These are phyloP conservation scores for Calonectria multiphialidica DNA, from an alignment of 2,329 filamentous ascomycete genomes.

Conservation along the genomic window DNA sequence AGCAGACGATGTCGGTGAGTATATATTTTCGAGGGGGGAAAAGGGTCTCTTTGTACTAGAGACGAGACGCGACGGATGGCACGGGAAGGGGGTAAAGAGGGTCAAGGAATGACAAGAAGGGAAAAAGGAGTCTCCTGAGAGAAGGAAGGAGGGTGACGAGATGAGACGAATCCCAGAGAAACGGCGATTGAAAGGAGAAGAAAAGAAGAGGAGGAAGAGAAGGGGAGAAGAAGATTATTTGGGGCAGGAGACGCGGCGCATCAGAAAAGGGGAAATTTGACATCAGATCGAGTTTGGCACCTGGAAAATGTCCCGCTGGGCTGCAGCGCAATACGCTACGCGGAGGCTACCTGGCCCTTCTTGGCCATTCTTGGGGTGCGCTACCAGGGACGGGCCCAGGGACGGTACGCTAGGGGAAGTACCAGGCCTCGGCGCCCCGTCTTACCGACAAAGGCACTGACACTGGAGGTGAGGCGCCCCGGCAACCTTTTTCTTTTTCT, in stretches of 20 bases:
- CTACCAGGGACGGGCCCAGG: slow-evolving; percentile 20
- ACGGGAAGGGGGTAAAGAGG: slow-evolving; percentile 38
- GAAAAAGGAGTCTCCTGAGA: slow-evolving; percentile 40
- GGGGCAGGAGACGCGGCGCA: slow-evolving; percentile 40
- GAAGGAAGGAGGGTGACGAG: slow-evolving; percentile 28
- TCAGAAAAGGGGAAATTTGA: slow-evolving; percentile 55
- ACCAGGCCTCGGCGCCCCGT: slow-evolving; percentile 15
- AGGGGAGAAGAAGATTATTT: slow-evolving; percentile 44
- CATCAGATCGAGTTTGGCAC: slow-evolving; percentile 38
- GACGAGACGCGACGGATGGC: slow-evolving; percentile 42
- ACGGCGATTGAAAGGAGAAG: slow-evolving; percentile 39
- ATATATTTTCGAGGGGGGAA: not conserved
- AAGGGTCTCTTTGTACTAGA: not conserved
- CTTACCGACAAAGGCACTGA: not conserved
- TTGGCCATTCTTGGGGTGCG: slow-evolving; percentile 13
- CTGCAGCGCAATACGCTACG: slow-evolving; percentile 7
- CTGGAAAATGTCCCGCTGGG: slow-evolving; percentile 20
- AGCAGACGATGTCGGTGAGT: slow-evolving; percentile 1
- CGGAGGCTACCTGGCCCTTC: slow-evolving; percentile 6
- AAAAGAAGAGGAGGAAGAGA: slow-evolving; percentile 44
- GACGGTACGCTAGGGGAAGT: slow-evolving; percentile 12
- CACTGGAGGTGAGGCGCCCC: slow-evolving; percentile 8
- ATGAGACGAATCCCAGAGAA: slow-evolving; percentile 32
- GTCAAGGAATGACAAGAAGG: slow-evolving; percentile 54
- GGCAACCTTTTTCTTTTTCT: slow-evolving; percentile 13